These are phyloP conservation scores for Cochlearia excelsa DNA, from an alignment of 345 rosid species.

Conservation along the genomic window DNA sequence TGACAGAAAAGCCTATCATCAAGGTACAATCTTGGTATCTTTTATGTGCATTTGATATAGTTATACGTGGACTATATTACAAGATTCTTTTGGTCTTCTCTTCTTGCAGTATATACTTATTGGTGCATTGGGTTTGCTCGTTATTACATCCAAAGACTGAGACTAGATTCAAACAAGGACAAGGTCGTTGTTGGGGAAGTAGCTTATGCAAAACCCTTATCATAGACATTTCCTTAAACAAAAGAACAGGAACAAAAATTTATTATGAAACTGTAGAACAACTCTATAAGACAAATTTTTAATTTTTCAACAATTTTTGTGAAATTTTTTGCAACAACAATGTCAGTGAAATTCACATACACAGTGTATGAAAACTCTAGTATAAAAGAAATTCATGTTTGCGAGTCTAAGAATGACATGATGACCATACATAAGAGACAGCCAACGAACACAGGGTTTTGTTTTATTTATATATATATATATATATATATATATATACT, in stretches of 20 bases:
- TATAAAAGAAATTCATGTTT: not conserved
- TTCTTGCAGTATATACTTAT: slow-evolving; percentile 58
- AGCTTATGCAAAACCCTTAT: slow-evolving; percentile 13
- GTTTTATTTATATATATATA: not conserved
- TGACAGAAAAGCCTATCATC: slow-evolving; percentile 71
- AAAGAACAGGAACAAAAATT: not conserved
- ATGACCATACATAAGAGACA: slow-evolving; percentile 8
- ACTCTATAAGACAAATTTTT: too few species aligned
- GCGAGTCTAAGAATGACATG: slow-evolving; percentile 13
- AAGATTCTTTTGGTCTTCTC: slow-evolving; percentile 8
- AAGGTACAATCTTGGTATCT: slow-evolving; percentile 47
- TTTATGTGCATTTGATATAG: not conserved
- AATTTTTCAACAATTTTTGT: too few species aligned
- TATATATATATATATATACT: too few species aligned
- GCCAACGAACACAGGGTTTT: not conserved
- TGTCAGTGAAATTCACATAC: too few species aligned
- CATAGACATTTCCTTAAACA: not conserved
- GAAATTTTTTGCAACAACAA: too few species aligned
- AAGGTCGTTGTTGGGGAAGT: slow-evolving; percentile 4
- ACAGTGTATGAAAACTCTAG: too few species aligned
- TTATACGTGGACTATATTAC: slow-evolving; percentile 1
- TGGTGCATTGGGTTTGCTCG: slow-evolving; percentile 57
- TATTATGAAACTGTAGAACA: too few species aligned
- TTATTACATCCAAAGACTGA: slow-evolving; percentile 61
- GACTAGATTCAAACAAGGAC: slow-evolving; percentile 3